phyloP scores from a whole-genome alignment of 2,329 filamentous ascomycete species.

The Fusarium falciforme region DNA sequence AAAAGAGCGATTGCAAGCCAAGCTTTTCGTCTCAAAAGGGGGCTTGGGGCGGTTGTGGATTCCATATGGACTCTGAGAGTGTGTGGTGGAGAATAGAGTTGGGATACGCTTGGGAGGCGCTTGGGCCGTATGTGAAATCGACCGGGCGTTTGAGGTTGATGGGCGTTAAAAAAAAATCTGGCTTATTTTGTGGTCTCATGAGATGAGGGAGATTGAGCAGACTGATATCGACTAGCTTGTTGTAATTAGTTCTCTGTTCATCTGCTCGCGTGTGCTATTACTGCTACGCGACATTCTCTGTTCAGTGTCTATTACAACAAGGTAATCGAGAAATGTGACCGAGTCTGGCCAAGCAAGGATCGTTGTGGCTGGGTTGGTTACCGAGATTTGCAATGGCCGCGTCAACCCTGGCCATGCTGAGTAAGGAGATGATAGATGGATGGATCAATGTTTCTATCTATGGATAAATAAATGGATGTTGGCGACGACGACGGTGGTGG shows the following conservation, averaged over 20 bases:
- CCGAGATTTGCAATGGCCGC: constrained; percentile 38
- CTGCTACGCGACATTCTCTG: not conserved
- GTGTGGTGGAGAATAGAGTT: constrained; percentile 19
- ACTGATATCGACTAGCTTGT: not conserved
- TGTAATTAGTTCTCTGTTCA: not conserved
- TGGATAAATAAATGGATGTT: constrained; percentile 12
- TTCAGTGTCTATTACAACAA: not conserved
- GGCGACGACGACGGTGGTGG: constrained; percentile 22
- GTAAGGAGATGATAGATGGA: not conserved
- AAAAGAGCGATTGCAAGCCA: constrained; percentile 25
- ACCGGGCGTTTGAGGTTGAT: constrained; percentile 31
- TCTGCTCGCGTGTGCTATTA: not conserved
- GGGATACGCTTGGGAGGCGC: not conserved
- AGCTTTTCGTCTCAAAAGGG: constrained; percentile 29
- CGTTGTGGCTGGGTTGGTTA: constrained; percentile 27
- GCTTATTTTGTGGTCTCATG: not conserved
- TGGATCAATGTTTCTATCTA: constrained; percentile 36
- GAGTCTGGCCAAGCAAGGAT: constrained; percentile 9
- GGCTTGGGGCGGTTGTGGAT: constrained; percentile 7
- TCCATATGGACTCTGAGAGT: not conserved
- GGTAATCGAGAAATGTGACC: constrained; percentile 10
- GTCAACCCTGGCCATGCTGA: constrained; percentile 7
- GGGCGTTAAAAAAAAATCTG: not conserved
- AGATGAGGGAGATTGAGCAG: not conserved
- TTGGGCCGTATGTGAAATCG: constrained; percentile 6